Evolutionary conservation across 78 protist species (phyloP).

Genomic region (Diacronema lutheri): DNA sequence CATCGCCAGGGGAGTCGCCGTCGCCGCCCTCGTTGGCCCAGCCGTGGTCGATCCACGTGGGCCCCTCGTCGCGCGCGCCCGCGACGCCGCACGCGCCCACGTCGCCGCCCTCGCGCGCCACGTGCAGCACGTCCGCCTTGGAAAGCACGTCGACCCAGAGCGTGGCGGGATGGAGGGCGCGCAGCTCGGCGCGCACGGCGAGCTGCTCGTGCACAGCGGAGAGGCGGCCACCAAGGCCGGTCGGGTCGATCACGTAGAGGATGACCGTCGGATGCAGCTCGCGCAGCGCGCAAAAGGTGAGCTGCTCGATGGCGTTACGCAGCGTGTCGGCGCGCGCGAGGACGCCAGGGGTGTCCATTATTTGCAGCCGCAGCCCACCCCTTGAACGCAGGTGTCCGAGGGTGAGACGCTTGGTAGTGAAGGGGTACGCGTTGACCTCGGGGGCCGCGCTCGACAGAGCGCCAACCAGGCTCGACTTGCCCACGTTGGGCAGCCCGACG

Average conservation of each 20-base stretch:
- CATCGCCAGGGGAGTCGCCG: no score
- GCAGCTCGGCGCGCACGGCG: not conserved
- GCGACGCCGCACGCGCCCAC: no score
- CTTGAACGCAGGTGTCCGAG: no score
- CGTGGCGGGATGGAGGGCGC: not conserved
- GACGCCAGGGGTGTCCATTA: conserved; percentile 23
- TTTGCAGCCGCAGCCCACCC: not conserved
- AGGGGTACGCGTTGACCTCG: conserved; percentile 4
- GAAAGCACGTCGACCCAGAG: conserved; percentile 15
- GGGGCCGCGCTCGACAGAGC: not conserved
- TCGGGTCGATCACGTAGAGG: not conserved
- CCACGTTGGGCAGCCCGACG: conserved; percentile 27
- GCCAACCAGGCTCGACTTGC: not conserved
- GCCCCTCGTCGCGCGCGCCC: no score
- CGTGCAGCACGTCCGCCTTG: not conserved
- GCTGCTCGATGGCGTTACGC: conserved; percentile 12
- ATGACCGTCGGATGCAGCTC: not conserved
- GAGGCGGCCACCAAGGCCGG: not conserved
- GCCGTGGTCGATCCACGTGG: no score
- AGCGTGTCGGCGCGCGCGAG: not conserved
- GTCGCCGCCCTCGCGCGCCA: no score
- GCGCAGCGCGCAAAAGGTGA: not conserved
- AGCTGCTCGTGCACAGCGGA: not conserved
- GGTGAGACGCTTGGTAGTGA: not conserved
- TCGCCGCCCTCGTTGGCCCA: no score